Evolutionary conservation across 371 early-diverging fungal species (phyloP).

Genomic region (Neoconidiobolus thromboides): DNA sequence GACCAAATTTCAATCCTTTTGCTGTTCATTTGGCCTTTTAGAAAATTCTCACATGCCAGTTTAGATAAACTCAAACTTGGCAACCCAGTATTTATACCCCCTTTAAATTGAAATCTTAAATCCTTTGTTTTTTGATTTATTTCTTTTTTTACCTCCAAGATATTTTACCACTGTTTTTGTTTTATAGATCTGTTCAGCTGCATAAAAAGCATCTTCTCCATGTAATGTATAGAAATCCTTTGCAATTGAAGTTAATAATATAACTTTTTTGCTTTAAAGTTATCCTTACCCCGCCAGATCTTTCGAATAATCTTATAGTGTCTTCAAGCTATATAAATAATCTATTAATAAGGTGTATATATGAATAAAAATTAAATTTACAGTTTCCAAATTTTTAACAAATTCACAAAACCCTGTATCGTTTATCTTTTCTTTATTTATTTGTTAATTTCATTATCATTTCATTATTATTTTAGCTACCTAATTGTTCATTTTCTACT

Average conservation of each 20-base stretch:
- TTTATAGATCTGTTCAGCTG: conserved; percentile 69
- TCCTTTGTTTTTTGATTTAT: no score
- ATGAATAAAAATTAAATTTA: no score
- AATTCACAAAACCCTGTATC: no score
- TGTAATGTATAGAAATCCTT: conserved; percentile 66
- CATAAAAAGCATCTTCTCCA: conserved; percentile 68
- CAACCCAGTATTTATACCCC: conserved; percentile 21
- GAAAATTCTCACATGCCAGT: conserved; percentile 45
- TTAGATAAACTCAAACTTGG: conserved; percentile 61
- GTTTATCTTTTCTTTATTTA: no score
- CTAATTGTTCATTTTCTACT: no score
- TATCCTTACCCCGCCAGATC: conserved; percentile 25
- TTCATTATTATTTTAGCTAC: no score
- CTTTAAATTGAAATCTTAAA: no score
- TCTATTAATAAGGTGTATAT: no score
- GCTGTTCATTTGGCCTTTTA: conserved; percentile 54
- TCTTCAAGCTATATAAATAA: conserved; percentile 14
- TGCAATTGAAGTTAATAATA: not conserved
- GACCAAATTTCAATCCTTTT: conserved; percentile 68
- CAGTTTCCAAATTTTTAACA: no score
- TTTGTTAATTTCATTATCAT: no score
- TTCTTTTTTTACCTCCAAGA: conserved; percentile 36
- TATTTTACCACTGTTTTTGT: conserved; percentile 79
- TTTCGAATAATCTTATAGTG: conserved; percentile 52
- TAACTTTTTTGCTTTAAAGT: not conserved